Conservation (phyloP, 495 filamentous ascomycete species). For the Xylaria castorea region DNA sequence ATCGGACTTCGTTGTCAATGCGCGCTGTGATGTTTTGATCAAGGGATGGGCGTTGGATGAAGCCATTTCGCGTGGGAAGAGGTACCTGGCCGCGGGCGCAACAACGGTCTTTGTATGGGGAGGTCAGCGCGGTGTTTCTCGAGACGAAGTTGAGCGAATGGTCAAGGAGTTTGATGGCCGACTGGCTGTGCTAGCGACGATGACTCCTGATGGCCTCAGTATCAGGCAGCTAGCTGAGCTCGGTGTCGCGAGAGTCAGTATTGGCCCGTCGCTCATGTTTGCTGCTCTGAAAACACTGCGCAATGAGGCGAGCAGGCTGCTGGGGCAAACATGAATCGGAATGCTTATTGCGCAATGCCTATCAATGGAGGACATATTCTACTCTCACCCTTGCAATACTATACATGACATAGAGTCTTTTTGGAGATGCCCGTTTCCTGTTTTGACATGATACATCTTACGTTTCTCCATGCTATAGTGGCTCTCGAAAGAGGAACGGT, state of each 20-base stretch:
- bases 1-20: constrained; percentile 59
- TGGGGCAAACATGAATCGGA: background rate
- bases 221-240: constrained; percentile 47
- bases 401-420: background rate
- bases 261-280: constrained; percentile 40
- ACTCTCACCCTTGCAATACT: background rate
- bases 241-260: constrained; percentile 57
- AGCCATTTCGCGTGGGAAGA: constrained; percentile 51
- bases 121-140: constrained; percentile 35
- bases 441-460: no score
- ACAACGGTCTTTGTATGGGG: constrained; percentile 55
- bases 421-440: no score
- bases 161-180: constrained; percentile 40
- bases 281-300: constrained; percentile 29
- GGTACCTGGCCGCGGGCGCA: constrained; percentile 54
- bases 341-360: background rate
- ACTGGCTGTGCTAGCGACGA: constrained; percentile 40
- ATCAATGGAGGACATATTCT: background rate
- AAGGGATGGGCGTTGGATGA: constrained; percentile 47
- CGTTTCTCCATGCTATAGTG: background rate
- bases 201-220: constrained; percentile 39
- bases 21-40: constrained; percentile 51
- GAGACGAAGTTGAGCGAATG: constrained; percentile 46
- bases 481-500: background rate
- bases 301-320: constrained; percentile 23